Evolutionary conservation across 345 rosid species (phyloP).

Genomic region (Moricandia moricandioides): DNA sequence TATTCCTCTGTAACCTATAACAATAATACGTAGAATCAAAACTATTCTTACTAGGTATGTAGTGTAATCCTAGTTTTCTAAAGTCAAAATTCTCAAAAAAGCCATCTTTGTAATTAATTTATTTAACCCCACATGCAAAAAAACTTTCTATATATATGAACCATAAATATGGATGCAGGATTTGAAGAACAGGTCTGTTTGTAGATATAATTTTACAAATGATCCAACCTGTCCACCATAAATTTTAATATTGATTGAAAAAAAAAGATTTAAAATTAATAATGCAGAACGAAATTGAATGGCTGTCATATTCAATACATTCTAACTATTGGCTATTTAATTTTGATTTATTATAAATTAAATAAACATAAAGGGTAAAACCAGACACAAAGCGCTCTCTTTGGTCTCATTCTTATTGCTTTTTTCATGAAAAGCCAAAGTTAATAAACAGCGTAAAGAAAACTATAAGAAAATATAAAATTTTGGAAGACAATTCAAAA

Average conservation of each 20-base stretch:
- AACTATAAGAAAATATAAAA: neutral
- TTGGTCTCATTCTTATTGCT: slow-evolving; percentile 37
- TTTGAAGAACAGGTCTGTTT: slow-evolving; percentile 37
- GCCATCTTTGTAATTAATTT: slow-evolving; percentile 25
- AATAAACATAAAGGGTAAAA: slow-evolving; percentile 31
- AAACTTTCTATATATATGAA: slow-evolving; percentile 34
- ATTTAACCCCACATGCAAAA: slow-evolving; percentile 33
- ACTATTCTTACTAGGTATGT: neutral
- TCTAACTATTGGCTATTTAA: slow-evolving; percentile 28
- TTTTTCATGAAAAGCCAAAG: slow-evolving; percentile 41
- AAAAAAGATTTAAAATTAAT: neutral
- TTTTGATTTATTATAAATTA: slow-evolving; percentile 14
- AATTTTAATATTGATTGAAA: slow-evolving; percentile 3
- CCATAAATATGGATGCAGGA: slow-evolving; percentile 34
- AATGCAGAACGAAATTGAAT: neutral
- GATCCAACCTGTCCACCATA: slow-evolving; percentile 42
- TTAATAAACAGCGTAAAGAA: slow-evolving; percentile 33
- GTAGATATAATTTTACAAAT: slow-evolving; percentile 31
- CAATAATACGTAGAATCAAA: neutral
- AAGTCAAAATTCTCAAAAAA: neutral
- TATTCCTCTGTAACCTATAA: neutral
- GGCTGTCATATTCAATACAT: slow-evolving; percentile 34
- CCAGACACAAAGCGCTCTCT: slow-evolving; percentile 34
- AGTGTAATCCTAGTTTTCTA: neutral
- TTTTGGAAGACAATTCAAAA: slow-evolving; percentile 26